Evolutionary conservation across 805 yeast species (phyloP), one percentile per base, ranked within the genome.

Genomic region (Sugiyamaella smithiae): DNA sequence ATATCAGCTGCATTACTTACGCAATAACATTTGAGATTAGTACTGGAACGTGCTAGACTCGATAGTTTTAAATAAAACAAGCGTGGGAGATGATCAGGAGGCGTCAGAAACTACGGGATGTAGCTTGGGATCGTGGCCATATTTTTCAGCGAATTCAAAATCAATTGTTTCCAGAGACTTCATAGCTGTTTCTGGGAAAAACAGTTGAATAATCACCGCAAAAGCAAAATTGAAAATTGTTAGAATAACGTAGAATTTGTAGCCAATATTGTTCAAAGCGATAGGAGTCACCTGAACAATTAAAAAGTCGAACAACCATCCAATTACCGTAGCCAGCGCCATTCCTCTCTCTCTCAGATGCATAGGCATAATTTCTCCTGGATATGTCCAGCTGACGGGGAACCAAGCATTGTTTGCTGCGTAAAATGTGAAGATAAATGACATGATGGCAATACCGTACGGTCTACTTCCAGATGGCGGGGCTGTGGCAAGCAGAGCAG

Each of bases 131-230:
- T 4, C 6, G 5, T 29, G 5, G 33, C 7, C 33, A 29, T 29
- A 84, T 80, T 61, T 80, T 80, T 29, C 33, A 16, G 33, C 33
- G 14, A 29, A 29, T 7, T 29, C 33, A 7, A 29, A 29, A 62
- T 83, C 88, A 64, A 84, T 77, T 62, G 82, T 87, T 66, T 83
- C 89, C 65, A 84, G 74, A 28, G 84, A 73, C 64, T 87, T 77
- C 46, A 86, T 86, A 26, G 82, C 78, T 31, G 88, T 83, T 69
- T 84, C 90, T 32, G 89, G 90, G 64, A 81, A 84, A 65, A 75
- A 77, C 67, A 82, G 74, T 73, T 69, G 80, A 53, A 78, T 78
- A 49, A 28, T 5, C 28, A 25, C 16, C 2, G 50, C 50, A 26
- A 45, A 22, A 5, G 32, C 45, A 2, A 40, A 37, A 31, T 40